Percentiles rank a stretch among this genome's conserved stretches.
Conservation (phyloP, 768 basidiomycete genomes). For the Auriscalpium vulgare region DNA sequence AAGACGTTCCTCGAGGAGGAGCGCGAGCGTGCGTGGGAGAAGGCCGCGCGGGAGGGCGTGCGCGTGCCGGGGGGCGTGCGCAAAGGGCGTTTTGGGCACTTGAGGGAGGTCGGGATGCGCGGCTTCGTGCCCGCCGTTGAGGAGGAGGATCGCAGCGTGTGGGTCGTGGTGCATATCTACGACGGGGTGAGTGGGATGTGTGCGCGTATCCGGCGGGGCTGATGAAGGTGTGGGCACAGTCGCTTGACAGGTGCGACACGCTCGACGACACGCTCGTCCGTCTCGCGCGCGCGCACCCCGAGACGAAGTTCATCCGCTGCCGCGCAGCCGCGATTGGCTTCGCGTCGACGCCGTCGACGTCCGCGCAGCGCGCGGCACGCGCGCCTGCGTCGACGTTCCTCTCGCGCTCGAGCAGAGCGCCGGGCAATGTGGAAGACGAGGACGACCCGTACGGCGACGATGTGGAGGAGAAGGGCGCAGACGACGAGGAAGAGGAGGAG, state of each 20-base stretch:
- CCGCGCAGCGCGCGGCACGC: constrained; percentile 3
- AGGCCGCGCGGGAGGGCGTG: constrained; percentile 35
- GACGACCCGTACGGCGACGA: constrained; percentile 42
- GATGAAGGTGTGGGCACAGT: constrained; percentile 31
- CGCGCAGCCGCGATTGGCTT: constrained; percentile 74
- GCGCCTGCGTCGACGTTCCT: constrained; percentile 9
- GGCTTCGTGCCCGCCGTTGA: constrained; percentile 74
- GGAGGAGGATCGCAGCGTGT: constrained; percentile 55
- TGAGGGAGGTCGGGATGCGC: constrained; percentile 69
- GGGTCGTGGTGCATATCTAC: constrained; percentile 84
- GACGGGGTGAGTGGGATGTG: constrained; percentile 50
- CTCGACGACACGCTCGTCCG: constrained; percentile 62
- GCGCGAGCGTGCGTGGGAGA: constrained; percentile 39
- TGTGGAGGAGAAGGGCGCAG: constrained; percentile 20
- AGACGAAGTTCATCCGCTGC: constrained; percentile 76
- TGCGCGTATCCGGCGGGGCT: not conserved
- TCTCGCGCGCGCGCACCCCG: constrained; percentile 60
- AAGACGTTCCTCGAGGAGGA: constrained; percentile 78
- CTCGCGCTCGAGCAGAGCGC: constrained; percentile 6
- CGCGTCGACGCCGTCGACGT: constrained; percentile 31
- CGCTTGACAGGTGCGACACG: constrained; percentile 63
- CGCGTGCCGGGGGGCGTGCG: constrained; percentile 17
- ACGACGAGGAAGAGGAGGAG: constrained; percentile 38
- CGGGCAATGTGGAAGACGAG: constrained; percentile 28
- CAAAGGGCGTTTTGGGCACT: constrained; percentile 62